These are phyloP conservation scores for Talaromyces rugulosus DNA, from an alignment of 2,329 filamentous ascomycete genomes.

Conservation along the genomic window DNA sequence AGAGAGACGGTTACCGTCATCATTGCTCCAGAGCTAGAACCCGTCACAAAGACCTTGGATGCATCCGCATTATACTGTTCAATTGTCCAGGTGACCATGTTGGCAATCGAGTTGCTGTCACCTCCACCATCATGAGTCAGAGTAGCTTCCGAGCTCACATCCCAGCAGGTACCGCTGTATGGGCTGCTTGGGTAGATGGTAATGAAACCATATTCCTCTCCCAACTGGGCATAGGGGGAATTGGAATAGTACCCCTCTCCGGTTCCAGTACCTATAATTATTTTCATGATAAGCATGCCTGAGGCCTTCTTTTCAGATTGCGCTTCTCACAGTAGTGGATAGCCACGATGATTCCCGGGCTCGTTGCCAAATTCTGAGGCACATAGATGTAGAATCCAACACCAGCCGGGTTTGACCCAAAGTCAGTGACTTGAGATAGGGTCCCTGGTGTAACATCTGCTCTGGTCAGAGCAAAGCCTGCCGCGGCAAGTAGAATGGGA, in stretches of 20 bases:
- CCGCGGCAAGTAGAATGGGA: not conserved
- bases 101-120: slow-evolving; percentile 35
- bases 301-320: not conserved
- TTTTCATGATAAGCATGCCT: not conserved
- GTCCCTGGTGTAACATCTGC: slow-evolving; percentile 3
- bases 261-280: slow-evolving; percentile 7
- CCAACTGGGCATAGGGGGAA: slow-evolving; percentile 52
- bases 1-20: not conserved
- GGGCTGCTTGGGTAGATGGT: slow-evolving; percentile 56
- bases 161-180: slow-evolving; percentile 55
- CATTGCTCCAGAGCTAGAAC: slow-evolving; percentile 9
- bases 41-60: slow-evolving; percentile 10
- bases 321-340: slow-evolving; percentile 51
- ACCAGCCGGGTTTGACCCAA: slow-evolving; percentile 46
- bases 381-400: slow-evolving; percentile 53
- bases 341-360: slow-evolving; percentile 52
- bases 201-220: slow-evolving; percentile 39
- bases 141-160: slow-evolving; percentile 46
- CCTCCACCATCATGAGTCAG: slow-evolving; percentile 34
- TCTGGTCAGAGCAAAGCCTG: not conserved
- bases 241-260: slow-evolving; percentile 41
- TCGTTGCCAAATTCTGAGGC: slow-evolving; percentile 40
- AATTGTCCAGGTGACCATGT: slow-evolving; percentile 9
- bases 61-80: slow-evolving; percentile 5
- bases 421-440: slow-evolving; percentile 31